Evolutionary conservation across 2,329 filamentous ascomycete species (phyloP), one percentile per base, ranked within the genome.

Genomic region (Nigrospora oryzae): DNA sequence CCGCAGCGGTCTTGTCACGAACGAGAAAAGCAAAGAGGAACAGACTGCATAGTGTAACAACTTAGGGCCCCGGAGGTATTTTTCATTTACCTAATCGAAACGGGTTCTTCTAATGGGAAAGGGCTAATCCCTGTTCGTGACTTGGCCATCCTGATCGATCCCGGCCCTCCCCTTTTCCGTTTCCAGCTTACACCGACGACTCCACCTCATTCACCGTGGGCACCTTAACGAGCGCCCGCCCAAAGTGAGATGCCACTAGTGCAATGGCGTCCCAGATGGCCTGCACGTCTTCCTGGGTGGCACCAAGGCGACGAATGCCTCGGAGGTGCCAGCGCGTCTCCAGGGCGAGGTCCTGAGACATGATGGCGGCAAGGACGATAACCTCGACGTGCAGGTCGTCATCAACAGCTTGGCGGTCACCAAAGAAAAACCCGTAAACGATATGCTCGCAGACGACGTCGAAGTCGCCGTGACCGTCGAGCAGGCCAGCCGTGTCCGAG

Each of bases 271-370:
- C 47, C 40, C 54, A 57, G 19, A 60, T 37, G 3, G 44, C 45
- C 56, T 72, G 66, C 0, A 67, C 66, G 46, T 75, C 69, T 11
- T 65, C 65, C 17, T 54, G 57, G 10, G 61, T 66, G 0, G 75
- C 66, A 0, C 73, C 74, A 28, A 77, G 63, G 34, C 73, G 56
- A 36, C 73, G 56, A 0, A 63, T 68, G 1, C 73, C 74, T 28
- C 72, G 58, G 31, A 77, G 63, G 58, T 81, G 77, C 75, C 76
- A 81, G n/a, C 65, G 68, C 2, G 75, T 74, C 55, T 77, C 71
- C 1, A 63, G 59, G 0, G 59, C 60, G n/a, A 80, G 54, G 46
- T 80, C 79, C 54, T 81, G 77, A 5, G 73, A 74, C 71, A 79
- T 75, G 45, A 81, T 79, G 1, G 69, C 72, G 3, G 67, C 60